phyloP scores from a whole-genome alignment of 2,329 filamentous ascomycete species.

The Pseudocercospora vitis region DNA sequence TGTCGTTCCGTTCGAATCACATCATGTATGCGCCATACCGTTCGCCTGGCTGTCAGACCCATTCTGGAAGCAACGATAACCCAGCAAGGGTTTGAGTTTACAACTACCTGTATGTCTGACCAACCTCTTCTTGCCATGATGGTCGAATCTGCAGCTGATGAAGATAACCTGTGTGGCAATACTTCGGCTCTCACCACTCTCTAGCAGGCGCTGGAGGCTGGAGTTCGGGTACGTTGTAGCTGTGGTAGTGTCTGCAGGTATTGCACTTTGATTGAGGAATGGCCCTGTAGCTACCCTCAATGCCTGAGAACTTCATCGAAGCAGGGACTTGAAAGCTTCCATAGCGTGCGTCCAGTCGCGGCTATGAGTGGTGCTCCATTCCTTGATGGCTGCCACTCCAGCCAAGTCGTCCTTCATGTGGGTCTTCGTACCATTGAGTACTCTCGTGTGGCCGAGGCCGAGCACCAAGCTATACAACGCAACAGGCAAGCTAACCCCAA shows the following conservation, averaged over 20 bases:
- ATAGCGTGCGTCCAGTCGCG: conserved; percentile 7
- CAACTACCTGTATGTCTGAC: neutral
- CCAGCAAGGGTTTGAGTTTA: neutral
- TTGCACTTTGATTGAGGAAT: too few relatives aligned
- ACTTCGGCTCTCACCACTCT: too few relatives aligned
- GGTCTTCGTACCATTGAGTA: conserved; percentile 60
- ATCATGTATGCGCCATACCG: neutral
- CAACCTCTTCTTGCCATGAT: neutral
- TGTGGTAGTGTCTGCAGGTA: too few relatives aligned
- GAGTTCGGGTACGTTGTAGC: too few relatives aligned
- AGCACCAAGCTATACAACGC: conserved; percentile 60
- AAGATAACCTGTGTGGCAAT: too few relatives aligned
- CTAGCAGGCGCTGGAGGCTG: too few relatives aligned
- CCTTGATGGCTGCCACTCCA: conserved; percentile 38
- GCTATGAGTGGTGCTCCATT: conserved; percentile 14
- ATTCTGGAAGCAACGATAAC: neutral
- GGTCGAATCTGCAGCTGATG: too few relatives aligned
- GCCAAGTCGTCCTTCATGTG: conserved; percentile 56
- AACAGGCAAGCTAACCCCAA: conserved; percentile 46
- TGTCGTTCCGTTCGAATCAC: neutral
- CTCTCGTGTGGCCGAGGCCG: conserved; percentile 49
- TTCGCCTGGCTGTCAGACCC: conserved; percentile 1
- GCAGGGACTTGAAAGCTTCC: conserved; percentile 16
- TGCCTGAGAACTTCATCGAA: conserved; percentile 11
- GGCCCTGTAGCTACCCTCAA: too few relatives aligned